Base-by-base conservation (phyloP, 1,139 yeast species). In the Sugiyamaella japonica region DNA sequence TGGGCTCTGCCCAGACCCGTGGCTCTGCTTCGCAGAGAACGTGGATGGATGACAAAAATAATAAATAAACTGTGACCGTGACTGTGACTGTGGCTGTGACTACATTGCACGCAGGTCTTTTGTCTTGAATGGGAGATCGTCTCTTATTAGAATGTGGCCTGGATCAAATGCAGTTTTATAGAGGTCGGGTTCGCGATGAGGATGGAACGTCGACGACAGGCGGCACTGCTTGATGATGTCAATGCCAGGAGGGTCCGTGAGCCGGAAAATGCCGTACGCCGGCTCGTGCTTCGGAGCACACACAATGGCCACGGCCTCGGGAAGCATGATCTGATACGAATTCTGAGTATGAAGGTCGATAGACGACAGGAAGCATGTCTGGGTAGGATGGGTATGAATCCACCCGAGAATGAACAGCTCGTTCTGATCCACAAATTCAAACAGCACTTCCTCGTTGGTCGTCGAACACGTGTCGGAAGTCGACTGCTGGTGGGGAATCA, bases 321-420 rank as follows among this genome's bases (percentile, higher is more conserved):
- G 82, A n/a, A 83, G 72, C 86, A 83, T 82, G 53, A 82, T 74
- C 67, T 83, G 87, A 65, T 83, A 83, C 1, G 84, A 77, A 58
- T 77, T 78, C 58, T 83, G 86, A 1, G 86, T 82, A 65, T 83
- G 87, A 52, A 83, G 68, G 63, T 83, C 87, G 50, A 83, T 79
- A 0, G 85, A 79, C 13, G 84, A 78, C 64, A 83, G 65, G 63
- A 83, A 83, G 59, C 87, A 83, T 8, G 84, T 73, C 64, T 83
- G 87, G 6, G 85, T 78, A 2, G 87, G 87, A 63, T 83, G 86
- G 7, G 86, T 83, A 65, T 83, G 87, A 51, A 83, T 83, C 87
- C 87, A 83, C 7, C 87, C 87, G 1, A 83, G 70, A 23, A 83
- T 78, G 60, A 83, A 80, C 43, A 83, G 67, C 59, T 80, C 84